phyloP scores from a whole-genome alignment of 2,329 filamentous ascomycete species.

The Calonectria crousiana region DNA sequence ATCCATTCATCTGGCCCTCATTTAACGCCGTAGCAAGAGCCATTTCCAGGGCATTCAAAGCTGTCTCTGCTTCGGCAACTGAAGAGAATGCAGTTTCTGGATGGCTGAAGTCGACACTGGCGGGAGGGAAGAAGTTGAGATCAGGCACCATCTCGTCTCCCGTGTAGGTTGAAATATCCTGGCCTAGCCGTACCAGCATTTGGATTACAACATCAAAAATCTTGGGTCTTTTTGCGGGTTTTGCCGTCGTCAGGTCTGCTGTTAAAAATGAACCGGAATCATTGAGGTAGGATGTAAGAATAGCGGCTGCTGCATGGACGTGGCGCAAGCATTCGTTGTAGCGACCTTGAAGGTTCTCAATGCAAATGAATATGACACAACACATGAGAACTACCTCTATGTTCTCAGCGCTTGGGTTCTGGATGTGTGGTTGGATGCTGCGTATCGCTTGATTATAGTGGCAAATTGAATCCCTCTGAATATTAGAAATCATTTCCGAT shows the following conservation, averaged over 20 bases:
- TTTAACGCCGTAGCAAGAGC: neutral
- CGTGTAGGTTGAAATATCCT: neutral
- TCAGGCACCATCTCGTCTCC: neutral
- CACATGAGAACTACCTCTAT: neutral
- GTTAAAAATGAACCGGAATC: neutral
- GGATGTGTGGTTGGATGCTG: neutral
- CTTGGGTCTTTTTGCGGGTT: neutral
- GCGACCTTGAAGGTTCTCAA: neutral
- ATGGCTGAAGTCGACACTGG: neutral
- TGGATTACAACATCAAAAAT: neutral
- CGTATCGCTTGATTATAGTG: neutral
- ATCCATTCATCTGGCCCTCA: neutral
- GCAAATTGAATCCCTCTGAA: neutral
- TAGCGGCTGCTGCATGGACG: neutral
- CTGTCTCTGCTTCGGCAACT: neutral
- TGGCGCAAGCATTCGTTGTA: neutral
- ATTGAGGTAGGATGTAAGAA: neutral
- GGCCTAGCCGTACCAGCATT: neutral
- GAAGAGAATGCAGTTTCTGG: neutral
- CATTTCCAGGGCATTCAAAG: neutral
- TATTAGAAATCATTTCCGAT: neutral
- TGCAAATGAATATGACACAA: neutral
- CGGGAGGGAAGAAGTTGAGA: neutral
- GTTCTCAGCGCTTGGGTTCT: neutral
- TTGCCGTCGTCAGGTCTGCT: fast-evolving